Percentiles rank a stretch among this genome's conserved stretches.
phyloP scores from a whole-genome alignment of 768 basidiomycete species.

The Lentinula sp. region DNA sequence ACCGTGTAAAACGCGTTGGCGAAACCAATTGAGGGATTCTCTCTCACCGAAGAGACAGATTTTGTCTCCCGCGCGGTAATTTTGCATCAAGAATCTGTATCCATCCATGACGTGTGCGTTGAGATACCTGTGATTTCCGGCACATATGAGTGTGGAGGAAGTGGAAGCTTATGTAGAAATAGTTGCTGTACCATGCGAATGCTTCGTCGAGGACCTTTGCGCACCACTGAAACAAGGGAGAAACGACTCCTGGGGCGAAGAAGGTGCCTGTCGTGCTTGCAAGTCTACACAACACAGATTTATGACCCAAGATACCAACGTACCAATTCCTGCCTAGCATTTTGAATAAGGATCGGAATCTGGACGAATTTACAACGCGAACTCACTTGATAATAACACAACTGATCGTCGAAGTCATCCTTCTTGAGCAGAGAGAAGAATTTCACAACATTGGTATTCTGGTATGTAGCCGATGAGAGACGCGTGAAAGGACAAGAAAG shows the following conservation, averaged over 20 bases:
- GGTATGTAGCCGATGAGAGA: neutral
- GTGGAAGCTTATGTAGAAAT: neutral
- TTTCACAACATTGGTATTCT: conserved; percentile 27
- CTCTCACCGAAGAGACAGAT: conserved; percentile 40
- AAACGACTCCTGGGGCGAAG: conserved; percentile 60
- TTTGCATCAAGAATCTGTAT: conserved; percentile 76
- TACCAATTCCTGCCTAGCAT: neutral
- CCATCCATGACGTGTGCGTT: conserved; percentile 53
- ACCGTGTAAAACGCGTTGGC: neutral
- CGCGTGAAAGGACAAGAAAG: neutral
- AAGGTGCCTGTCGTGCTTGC: conserved; percentile 33
- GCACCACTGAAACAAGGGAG: conserved; percentile 49
- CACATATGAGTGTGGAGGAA: neutral
- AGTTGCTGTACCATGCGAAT: conserved; percentile 57
- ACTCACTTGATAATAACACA: conserved; percentile 7
- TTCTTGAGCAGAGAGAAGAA: conserved; percentile 23
- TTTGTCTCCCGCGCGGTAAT: conserved; percentile 65
- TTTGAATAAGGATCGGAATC: neutral
- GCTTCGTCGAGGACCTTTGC: conserved; percentile 64
- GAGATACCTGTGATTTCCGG: conserved; percentile 33
- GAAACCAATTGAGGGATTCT: neutral
- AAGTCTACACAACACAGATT: conserved; percentile 22
- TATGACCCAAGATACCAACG: conserved; percentile 26
- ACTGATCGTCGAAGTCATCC: conserved; percentile 19
- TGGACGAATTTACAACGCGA: neutral